These are phyloP conservation scores for Umbellularia californica DNA, from an alignment of 164 flowering plant genomes.

Conservation along the genomic window DNA sequence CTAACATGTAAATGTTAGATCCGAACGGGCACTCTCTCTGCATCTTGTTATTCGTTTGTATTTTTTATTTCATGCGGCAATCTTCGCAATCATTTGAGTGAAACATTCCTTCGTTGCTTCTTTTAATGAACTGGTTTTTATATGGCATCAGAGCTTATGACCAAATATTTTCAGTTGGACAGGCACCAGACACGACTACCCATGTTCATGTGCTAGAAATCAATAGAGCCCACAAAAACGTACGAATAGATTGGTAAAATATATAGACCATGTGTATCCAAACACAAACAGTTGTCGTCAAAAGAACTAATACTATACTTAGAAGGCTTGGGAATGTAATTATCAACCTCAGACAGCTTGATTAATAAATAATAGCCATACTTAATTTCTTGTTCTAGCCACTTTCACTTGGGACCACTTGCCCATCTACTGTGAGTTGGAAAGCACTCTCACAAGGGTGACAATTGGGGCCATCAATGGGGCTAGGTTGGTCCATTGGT, in stretches of 20 bases:
- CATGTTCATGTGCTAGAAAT: neutral
- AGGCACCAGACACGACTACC: neutral
- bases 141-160: neutral
- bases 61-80: neutral
- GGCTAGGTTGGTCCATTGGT: neutral
- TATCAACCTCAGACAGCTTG: neutral
- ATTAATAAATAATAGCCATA: neutral
- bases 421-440: neutral
- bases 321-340: neutral
- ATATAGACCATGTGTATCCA: neutral
- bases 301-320: neutral
- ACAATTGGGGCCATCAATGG: neutral
- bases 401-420: neutral
- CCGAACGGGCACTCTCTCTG: too few species aligned
- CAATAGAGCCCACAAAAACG: conserved; percentile 6
- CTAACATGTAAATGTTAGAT: too few species aligned
- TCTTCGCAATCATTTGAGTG: conserved; percentile 3
- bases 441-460: neutral
- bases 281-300: neutral
- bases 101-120: neutral
- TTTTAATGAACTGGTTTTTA: conserved; percentile 2
- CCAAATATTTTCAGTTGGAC: neutral
- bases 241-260: neutral
- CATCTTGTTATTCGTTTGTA: neutral
- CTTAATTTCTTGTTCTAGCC: neutral